Conservation (phyloP, 1,284 basidiomycete genomes). For the Puccinia polysora region DNA sequence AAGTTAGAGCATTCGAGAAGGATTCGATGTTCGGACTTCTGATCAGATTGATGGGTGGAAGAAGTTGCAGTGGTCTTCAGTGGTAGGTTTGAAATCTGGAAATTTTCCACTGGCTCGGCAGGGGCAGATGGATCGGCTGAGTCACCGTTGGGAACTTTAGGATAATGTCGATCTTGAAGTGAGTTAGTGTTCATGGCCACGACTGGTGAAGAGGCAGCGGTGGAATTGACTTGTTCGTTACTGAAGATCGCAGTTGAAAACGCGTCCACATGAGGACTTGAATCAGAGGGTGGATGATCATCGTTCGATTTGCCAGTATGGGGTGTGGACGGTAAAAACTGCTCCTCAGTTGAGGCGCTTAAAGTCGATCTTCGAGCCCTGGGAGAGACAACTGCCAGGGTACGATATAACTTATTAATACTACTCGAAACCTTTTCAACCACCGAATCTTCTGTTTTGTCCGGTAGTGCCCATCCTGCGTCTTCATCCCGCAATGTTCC, state of each 20-base stretch:
- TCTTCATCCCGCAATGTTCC: constrained; percentile 47
- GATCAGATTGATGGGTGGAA: constrained; percentile 4
- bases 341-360: background rate
- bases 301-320: constrained; percentile 3
- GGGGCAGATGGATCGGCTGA: background rate
- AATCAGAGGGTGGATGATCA: constrained; percentile 2
- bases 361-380: background rate
- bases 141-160: background rate
- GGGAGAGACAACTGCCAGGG: background rate
- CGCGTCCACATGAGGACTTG: background rate
- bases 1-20: constrained; percentile 18
- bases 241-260: constrained; percentile 7
- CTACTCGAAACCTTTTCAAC: constrained; percentile 8
- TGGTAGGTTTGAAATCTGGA: background rate
- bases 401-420: background rate
- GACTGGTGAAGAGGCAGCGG: constrained; percentile 18
- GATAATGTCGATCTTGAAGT: background rate
- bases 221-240: constrained; percentile 1
- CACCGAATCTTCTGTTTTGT: constrained; percentile 34
- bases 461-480: constrained; percentile 49
- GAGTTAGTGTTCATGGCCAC: background rate
- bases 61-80: constrained; percentile 13
- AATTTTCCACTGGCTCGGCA: constrained; percentile 7
- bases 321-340: background rate
- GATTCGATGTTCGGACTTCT: background rate